A percentile compares a stretch with the other conserved stretches of the same genome.
Evolutionary conservation across 148 eudicot species (phyloP).

Genomic region (Silene conica): DNA sequence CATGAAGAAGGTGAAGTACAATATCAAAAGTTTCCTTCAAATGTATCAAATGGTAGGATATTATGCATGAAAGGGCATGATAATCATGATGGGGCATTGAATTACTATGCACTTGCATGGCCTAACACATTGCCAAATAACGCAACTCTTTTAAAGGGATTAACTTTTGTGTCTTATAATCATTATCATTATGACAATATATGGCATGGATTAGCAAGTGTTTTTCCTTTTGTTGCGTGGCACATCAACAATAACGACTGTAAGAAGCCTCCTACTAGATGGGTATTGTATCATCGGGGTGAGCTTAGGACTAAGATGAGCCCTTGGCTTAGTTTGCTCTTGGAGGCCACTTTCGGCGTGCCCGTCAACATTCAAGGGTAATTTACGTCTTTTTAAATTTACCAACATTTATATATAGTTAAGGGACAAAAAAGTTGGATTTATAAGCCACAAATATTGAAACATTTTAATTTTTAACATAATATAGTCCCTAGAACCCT

Average conservation of each 20-base stretch:
- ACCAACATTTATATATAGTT: too few species aligned
- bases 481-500: too few species aligned
- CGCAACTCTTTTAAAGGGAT: slow-evolving; percentile 48
- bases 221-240: slow-evolving; percentile 69
- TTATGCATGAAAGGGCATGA: slow-evolving; percentile 65
- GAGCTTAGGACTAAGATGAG: slow-evolving; percentile 52
- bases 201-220: slow-evolving; percentile 67
- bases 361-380: slow-evolving; percentile 34
- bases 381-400: neutral
- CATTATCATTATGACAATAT: slow-evolving; percentile 60
- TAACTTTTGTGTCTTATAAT: slow-evolving; percentile 64
- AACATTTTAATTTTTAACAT: too few species aligned
- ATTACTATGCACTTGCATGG: slow-evolving; percentile 72
- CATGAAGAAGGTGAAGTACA: slow-evolving; percentile 62
- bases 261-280: slow-evolving; percentile 41
- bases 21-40: slow-evolving; percentile 61
- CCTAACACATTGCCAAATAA: slow-evolving; percentile 49
- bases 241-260: slow-evolving; percentile 51
- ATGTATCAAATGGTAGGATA: slow-evolving; percentile 44
- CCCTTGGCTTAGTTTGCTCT: slow-evolving; percentile 44
- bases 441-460: too few species aligned
- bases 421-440: too few species aligned
- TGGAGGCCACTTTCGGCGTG: slow-evolving; percentile 56
- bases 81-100: slow-evolving; percentile 64
- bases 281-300: slow-evolving; percentile 74